Evolutionary conservation across 2,329 filamentous ascomycete species (phyloP).

Genomic region (Calonectria pseudoreteaudii): DNA sequence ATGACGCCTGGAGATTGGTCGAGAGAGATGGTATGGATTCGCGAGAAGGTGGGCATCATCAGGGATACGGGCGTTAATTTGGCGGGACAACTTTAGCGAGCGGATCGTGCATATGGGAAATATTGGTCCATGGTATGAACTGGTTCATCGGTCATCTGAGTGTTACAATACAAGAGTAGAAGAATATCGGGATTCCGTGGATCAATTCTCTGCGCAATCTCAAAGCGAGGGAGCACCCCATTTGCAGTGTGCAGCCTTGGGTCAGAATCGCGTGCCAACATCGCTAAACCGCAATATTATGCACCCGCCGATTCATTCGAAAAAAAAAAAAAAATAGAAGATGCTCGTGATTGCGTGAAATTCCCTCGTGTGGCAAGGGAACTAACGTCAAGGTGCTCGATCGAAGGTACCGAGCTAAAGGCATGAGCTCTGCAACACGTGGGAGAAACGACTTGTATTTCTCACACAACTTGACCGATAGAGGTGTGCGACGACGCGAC

Average conservation of each 20-base stretch:
- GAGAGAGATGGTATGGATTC: conserved; percentile 5
- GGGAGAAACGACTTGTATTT: background rate
- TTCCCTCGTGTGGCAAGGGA: too few species aligned
- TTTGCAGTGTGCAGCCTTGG: too few species aligned
- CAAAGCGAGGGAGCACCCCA: background rate
- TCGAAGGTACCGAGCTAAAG: background rate
- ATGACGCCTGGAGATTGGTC: background rate
- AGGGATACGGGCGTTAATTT: conserved; percentile 3
- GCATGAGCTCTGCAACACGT: background rate
- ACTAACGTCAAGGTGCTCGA: background rate
- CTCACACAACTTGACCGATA: background rate
- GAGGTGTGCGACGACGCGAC: background rate
- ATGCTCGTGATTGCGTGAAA: too few species aligned
- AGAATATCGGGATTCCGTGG: background rate
- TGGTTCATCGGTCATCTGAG: background rate
- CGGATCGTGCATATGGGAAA: too few species aligned
- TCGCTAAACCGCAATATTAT: too few species aligned
- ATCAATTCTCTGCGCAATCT: background rate
- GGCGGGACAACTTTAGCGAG: background rate
- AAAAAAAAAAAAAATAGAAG: background rate
- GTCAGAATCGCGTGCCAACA: background rate
- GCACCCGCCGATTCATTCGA: background rate
- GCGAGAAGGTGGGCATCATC: background rate
- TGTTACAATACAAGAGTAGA: background rate
- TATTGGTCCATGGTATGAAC: background rate